Evolutionary conservation across 2,329 filamentous ascomycete species (phyloP), one percentile per base, ranked within the genome.

Genomic region (Aspergillus fructus): DNA sequence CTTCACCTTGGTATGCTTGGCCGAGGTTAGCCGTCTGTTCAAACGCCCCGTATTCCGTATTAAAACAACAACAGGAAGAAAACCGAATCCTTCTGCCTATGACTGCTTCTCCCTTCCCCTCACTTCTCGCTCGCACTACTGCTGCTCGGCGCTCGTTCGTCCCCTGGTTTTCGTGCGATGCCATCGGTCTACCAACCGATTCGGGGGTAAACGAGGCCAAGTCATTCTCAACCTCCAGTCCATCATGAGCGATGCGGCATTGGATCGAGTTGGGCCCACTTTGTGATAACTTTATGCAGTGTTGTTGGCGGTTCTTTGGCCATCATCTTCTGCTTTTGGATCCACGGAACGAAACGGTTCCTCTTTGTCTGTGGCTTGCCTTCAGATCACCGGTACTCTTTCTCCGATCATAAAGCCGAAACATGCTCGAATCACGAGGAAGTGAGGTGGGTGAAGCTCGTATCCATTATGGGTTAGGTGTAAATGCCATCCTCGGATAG

Each of bases 141-240:
- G 24, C 24, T 24, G 13, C 30, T 30, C 47, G 39, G 8, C 19
- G 39, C 49, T n/a, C 49, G 21, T 15, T 46, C 24, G 15, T 41
- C 52, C 37, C 52, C 43, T 49, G 45, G 42, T 54, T 48, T 48
- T 45, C 41, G 24, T 48, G 24, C 42, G 30, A 53, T 42, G 40
- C 41, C 27, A 53, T 49, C 55, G 55, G 55, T 52, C 42, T 49
- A 43, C 23, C 55, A 57, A 49, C 55, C 55, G 55, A 57, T 57
- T 57, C 55, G 55, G 49, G 49, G 55, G 37, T 40, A 24, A 40
- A 51, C 23, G 15, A 43, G 49, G 49, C 47, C 19, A 56, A 55
- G 53, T 49, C 37, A 17, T 41, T 46, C 48, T 13, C 15, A 37
- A 37, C 34, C 7, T 13, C 34, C 34, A n/a, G 34, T 37, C 34